Evolutionary conservation across 2,329 filamentous ascomycete species (phyloP), one percentile per base, ranked within the genome.

Genomic region (Cladophialophora bantiana): DNA sequence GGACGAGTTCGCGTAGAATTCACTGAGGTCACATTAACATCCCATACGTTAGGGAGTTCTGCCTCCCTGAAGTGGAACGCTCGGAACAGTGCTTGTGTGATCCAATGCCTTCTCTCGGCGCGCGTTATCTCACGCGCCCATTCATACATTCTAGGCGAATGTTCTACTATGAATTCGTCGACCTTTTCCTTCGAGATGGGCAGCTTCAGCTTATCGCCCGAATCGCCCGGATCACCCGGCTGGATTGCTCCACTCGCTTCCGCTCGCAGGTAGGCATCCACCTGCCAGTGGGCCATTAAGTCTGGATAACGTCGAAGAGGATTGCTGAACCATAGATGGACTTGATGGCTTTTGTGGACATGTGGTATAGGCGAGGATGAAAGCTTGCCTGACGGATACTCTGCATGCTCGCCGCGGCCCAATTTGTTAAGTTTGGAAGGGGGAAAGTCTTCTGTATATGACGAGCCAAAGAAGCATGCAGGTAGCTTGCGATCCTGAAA

Each of bases 211-310:
- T 65, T 54, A n/a, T 54, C 40, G 18, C 32, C 53, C 40, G 54
- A 7, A n/a, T 42, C 18, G 15, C 60, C 53, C 40, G 54, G 12
- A n/a, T 42, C 18, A 13, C 60, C 64, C 5, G 50, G 42, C 31
- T 45, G 12, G 6, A 65, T 45, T 3, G 82, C 81, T 4, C 80
- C 78, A 35, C 76, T 72, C 10, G 83, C 80, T 75, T 89, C 87
- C 68, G 84, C 81, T 10, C 85, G 84, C 48, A 90, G 71, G 1
- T 85, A 86, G 6, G 86, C 84, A 78, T 89, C 86, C 55, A 89
- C 87, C 70, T 90, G 87, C 82, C 88, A 89, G 73, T 89, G 87
- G 10, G 82, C 78, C 54, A 89, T 80, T 74, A 89, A 81, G 75
- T 90, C 88, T 55, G 79, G 81, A 74, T 85, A 89, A 42, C 87